These are phyloP conservation scores for Malania oleifera DNA, from an alignment of 164 flowering plant genomes.

Conservation along the genomic window DNA sequence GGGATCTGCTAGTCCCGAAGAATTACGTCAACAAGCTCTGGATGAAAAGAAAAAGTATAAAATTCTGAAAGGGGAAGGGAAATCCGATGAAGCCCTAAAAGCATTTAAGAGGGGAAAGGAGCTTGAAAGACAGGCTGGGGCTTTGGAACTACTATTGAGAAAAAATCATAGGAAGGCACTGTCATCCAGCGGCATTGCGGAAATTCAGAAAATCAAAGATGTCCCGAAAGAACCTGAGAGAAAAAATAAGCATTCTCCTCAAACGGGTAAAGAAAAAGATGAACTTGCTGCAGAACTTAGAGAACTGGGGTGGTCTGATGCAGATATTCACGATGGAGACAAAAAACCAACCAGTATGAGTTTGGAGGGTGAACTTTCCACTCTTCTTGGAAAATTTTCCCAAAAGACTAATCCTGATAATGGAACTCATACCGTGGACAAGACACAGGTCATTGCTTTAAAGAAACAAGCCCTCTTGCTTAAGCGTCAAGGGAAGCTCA, in stretches of 20 bases:
- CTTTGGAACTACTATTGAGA: constrained; percentile 59
- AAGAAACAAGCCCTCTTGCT: constrained; percentile 73
- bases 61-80: constrained; percentile 77
- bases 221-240: constrained; percentile 24
- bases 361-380: constrained; percentile 80
- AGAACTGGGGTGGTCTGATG: constrained; percentile 91
- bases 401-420: constrained; percentile 25
- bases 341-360: constrained; percentile 43
- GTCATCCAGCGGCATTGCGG: constrained; percentile 29
- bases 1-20: constrained; percentile 58
- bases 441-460: constrained; percentile 54
- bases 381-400: constrained; percentile 53
- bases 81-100: constrained; percentile 75
- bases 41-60: constrained; percentile 78
- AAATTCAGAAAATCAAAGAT: constrained; percentile 28
- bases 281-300: constrained; percentile 70
- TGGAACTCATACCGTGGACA: constrained; percentile 35
- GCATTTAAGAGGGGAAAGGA: constrained; percentile 93
- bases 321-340: constrained; percentile 54
- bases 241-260: constrained; percentile 22
- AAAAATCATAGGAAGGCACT: constrained; percentile 51
- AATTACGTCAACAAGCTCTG: constrained; percentile 71
- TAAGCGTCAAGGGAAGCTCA: constrained; percentile 87
- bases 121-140: constrained; percentile 90
- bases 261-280: constrained; percentile 44